Evolutionary conservation across 345 rosid species (phyloP).

Genomic region (Populus ilicifolia): DNA sequence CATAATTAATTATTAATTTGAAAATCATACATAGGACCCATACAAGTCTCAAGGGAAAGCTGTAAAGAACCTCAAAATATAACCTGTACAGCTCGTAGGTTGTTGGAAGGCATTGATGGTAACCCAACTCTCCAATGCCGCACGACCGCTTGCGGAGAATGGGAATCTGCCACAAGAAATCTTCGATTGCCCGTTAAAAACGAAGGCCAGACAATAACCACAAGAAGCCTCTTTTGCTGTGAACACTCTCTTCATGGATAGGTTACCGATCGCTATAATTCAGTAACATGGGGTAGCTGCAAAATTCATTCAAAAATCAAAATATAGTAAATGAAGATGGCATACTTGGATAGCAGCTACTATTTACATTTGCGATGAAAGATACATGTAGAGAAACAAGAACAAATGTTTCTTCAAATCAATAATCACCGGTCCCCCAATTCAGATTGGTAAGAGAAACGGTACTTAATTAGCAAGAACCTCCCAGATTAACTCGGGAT

Average conservation of each 20-base stretch:
- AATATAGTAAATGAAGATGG: background rate
- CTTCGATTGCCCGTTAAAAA: background rate
- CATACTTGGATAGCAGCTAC: constrained; percentile 3
- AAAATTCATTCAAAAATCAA: background rate
- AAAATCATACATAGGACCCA: background rate
- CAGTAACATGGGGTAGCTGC: background rate
- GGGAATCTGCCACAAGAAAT: background rate
- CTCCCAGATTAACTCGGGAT: constrained; percentile 87
- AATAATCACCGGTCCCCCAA: background rate
- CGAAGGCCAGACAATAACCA: background rate
- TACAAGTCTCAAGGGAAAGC: background rate
- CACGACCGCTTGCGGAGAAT: background rate
- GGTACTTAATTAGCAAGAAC: constrained; percentile 64
- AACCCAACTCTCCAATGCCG: background rate
- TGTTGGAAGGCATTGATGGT: background rate
- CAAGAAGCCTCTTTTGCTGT: background rate
- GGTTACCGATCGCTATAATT: background rate
- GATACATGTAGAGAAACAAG: background rate
- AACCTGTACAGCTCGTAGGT: background rate
- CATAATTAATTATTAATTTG: background rate
- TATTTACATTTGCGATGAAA: constrained; percentile 5
- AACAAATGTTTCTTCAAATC: background rate
- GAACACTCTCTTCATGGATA: background rate
- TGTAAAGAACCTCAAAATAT: background rate
- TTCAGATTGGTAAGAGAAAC: background rate